phyloP scores from a whole-genome alignment of 192 early-diverging fungal genomes.

The Chytriomyces hyalinus region DNA sequence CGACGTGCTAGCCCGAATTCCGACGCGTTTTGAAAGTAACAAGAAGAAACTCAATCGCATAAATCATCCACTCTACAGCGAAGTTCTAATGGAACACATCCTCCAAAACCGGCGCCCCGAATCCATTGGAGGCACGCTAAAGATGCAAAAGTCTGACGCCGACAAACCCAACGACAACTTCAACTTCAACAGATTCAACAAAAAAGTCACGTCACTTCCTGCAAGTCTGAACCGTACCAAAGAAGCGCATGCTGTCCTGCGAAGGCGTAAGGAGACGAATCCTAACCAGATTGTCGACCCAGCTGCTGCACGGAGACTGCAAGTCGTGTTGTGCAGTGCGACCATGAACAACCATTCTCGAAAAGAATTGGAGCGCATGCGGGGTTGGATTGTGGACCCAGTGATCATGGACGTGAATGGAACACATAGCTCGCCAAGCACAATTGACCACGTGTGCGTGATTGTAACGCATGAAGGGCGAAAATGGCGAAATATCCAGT shows the following conservation, averaged over 20 bases:
- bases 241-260: neutral
- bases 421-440: conserved; percentile 32
- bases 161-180: neutral
- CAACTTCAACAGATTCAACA: neutral
- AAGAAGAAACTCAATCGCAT: conserved; percentile 36
- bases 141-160: neutral
- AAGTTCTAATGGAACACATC: conserved; percentile 45
- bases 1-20: conserved; percentile 43
- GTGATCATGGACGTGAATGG: conserved; percentile 64
- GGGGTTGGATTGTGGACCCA: conserved; percentile 59
- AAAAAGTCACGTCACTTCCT: neutral
- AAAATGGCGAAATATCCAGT: conserved; percentile 14
- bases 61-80: conserved; percentile 46
- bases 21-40: conserved; percentile 38
- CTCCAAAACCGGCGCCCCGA: conserved; percentile 27
- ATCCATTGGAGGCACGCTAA: conserved; percentile 14
- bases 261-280: neutral
- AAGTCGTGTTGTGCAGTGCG: conserved; percentile 70
- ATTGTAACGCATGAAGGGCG: conserved; percentile 36
- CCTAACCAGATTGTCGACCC: conserved; percentile 11
- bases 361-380: conserved; percentile 51
- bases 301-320: conserved; percentile 38
- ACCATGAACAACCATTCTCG: conserved; percentile 73
- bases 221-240: neutral
- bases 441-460: conserved; percentile 38